Conservation (phyloP, 2,329 filamentous ascomycete genomes). For the Chaetothyriales sp. region DNA sequence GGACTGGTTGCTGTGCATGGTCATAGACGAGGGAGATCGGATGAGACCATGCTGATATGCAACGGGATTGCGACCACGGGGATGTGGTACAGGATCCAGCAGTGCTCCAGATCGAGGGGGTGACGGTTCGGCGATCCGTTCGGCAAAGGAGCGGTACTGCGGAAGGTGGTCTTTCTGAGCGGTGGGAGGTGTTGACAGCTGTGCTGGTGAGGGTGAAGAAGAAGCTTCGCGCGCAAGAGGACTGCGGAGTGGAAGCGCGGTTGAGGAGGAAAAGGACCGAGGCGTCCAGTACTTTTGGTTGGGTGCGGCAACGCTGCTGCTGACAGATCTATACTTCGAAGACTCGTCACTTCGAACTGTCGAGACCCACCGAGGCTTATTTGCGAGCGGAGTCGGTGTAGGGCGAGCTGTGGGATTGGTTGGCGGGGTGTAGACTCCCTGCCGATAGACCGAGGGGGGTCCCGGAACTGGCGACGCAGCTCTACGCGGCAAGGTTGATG, state of each 20-base stretch:
- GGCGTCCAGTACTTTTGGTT: conserved; percentile 11
- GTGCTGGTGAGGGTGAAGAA: conserved; percentile 25
- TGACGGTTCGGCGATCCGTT: conserved; percentile 13
- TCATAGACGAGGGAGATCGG: conserved; percentile 16
- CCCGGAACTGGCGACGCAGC: conserved; percentile 14
- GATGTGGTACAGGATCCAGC: conserved; percentile 18
- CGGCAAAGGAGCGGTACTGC: conserved; percentile 17
- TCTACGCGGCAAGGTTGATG: conserved; percentile 3
- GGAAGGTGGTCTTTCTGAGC: conserved; percentile 6
- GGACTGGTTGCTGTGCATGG: conserved; percentile 10
- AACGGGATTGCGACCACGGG: conserved; percentile 10
- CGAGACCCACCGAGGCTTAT: conserved; percentile 59
- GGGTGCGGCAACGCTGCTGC: conserved; percentile 7
- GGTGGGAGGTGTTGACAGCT: conserved; percentile 4
- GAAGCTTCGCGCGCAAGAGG: conserved; percentile 31
- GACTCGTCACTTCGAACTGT: conserved; percentile 49
- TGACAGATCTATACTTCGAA: conserved; percentile 13
- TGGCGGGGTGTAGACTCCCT: conserved; percentile 24
- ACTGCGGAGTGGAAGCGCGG: conserved; percentile 29
- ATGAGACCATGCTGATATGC: conserved; percentile 13
- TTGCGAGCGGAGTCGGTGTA: conserved; percentile 32
- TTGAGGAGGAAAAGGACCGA: conserved; percentile 25
- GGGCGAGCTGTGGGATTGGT: conserved; percentile 28
- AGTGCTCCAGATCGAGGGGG: conserved; percentile 9
- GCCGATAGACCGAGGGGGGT: conserved; percentile 18